These are phyloP conservation scores for Nannochloropsis salina DNA, from an alignment of 108 stramenopile species.

Conservation along the genomic window DNA sequence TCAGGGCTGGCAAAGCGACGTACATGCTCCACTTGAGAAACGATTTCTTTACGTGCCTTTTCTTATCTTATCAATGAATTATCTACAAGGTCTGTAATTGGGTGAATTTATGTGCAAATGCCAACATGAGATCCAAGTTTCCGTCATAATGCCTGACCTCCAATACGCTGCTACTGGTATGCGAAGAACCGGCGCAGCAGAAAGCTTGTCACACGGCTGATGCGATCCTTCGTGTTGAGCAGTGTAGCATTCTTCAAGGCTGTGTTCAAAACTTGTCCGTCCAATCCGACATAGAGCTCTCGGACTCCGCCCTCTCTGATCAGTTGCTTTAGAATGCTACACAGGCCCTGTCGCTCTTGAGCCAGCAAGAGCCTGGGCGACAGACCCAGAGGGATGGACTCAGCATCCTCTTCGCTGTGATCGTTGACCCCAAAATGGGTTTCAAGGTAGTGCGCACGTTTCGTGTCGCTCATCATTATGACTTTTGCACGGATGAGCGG, in stretches of 20 bases:
- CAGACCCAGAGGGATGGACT: neutral
- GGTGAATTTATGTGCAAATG: too few relatives aligned
- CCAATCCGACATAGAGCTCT: neutral
- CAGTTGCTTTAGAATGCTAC: constrained; percentile 11
- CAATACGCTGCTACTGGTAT: neutral
- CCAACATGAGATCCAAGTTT: too few relatives aligned
- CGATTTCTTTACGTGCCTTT: too few relatives aligned
- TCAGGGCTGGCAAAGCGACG: too few relatives aligned
- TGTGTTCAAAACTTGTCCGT: neutral
- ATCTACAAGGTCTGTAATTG: too few relatives aligned
- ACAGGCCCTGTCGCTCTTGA: neutral
- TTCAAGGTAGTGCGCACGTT: neutral
- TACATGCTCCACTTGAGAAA: too few relatives aligned
- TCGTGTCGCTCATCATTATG: constrained; percentile 65
- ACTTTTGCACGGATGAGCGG: constrained; percentile 88
- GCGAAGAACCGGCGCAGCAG: neutral
- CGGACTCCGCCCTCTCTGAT: neutral
- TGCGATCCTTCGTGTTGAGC: constrained; percentile 3
- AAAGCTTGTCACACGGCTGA: constrained; percentile 2
- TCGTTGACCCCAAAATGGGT: neutral
- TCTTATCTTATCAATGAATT: too few relatives aligned
- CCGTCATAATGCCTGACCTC: neutral
- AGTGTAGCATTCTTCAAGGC: neutral
- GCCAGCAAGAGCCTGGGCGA: neutral
- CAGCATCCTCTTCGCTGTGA: neutral